These are phyloP conservation scores for Chamaecrista fasciculata DNA, from an alignment of 306 rosid species.

Conservation along the genomic window DNA sequence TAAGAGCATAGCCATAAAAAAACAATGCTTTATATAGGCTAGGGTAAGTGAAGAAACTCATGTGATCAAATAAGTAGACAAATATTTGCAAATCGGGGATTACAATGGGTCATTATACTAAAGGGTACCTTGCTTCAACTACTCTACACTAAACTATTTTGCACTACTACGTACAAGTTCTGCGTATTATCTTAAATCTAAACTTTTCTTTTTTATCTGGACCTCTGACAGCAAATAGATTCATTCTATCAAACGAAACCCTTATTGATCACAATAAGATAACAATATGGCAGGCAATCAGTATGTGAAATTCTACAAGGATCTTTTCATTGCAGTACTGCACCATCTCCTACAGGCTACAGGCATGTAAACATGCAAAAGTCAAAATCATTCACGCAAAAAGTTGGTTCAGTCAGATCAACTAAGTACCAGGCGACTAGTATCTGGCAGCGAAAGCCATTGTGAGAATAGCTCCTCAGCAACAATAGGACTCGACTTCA, in stretches of 20 bases:
- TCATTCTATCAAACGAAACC: slow-evolving; percentile 15
- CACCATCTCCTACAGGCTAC: slow-evolving; percentile 27
- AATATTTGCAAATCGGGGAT: slow-evolving; percentile 16
- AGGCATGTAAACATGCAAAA: slow-evolving; percentile 5
- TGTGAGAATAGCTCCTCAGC: slow-evolving; percentile 72
- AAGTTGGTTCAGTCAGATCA: slow-evolving; percentile 24
- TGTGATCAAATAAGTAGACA: background rate
- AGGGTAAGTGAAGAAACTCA: background rate
- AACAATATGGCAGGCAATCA: background rate
- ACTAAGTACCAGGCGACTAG: slow-evolving; percentile 61
- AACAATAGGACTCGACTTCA: slow-evolving; percentile 56
- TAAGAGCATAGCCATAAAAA: background rate
- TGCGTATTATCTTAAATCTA: background rate
- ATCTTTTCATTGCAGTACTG: too few species aligned
- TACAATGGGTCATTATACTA: background rate
- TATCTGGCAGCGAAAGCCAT: slow-evolving; percentile 85
- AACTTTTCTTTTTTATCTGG: background rate
- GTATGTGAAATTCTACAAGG: slow-evolving; percentile 7
- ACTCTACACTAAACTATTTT: background rate
- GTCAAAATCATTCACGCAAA: slow-evolving; percentile 28
- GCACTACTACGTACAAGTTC: background rate
- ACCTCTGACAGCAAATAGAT: slow-evolving; percentile 20
- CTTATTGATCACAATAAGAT: slow-evolving; percentile 19
- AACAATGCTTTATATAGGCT: background rate
- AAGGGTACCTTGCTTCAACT: background rate